Conservation (phyloP, 2,329 filamentous ascomycete species). For the Aureobasidium sp. region DNA sequence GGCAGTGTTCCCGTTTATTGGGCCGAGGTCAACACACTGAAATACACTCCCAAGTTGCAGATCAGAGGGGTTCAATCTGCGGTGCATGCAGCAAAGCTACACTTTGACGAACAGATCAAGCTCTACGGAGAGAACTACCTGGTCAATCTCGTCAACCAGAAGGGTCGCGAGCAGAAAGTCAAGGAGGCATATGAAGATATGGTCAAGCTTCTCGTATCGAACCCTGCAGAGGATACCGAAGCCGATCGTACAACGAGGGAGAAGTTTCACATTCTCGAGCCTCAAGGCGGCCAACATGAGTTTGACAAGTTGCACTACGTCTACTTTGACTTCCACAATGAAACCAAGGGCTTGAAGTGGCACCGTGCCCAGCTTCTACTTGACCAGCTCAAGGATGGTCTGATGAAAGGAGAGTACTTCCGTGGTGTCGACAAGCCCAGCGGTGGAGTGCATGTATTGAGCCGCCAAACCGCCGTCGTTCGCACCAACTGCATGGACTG, state of each 20-base stretch:
- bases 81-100: slow-evolving; percentile 68
- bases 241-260: slow-evolving; percentile 60
- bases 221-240: slow-evolving; percentile 59
- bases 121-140: slow-evolving; percentile 95
- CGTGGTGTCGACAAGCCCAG: slow-evolving; percentile 80
- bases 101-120: slow-evolving; percentile 89
- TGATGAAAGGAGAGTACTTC: slow-evolving; percentile 83
- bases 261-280: slow-evolving; percentile 74
- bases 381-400: slow-evolving; percentile 68
- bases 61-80: slow-evolving; percentile 79
- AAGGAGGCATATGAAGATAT: slow-evolving; percentile 94
- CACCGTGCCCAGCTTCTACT: slow-evolving; percentile 83
- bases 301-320: slow-evolving; percentile 89
- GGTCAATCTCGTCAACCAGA: slow-evolving; percentile 95
- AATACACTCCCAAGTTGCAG: slow-evolving; percentile 85
- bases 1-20: slow-evolving; percentile 95
- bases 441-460: slow-evolving; percentile 71
- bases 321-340: slow-evolving; percentile 97
- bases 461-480: slow-evolving; percentile 80
- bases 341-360: slow-evolving; percentile 93
- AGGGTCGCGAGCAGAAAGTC: slow-evolving; percentile 78
- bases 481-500: slow-evolving; percentile 99
- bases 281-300: slow-evolving; percentile 50
- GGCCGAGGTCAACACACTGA: slow-evolving; percentile 89
- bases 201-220: slow-evolving; percentile 66